Conservation (phyloP, 257 asterid genomes). For the Osmanthus fragrans region DNA sequence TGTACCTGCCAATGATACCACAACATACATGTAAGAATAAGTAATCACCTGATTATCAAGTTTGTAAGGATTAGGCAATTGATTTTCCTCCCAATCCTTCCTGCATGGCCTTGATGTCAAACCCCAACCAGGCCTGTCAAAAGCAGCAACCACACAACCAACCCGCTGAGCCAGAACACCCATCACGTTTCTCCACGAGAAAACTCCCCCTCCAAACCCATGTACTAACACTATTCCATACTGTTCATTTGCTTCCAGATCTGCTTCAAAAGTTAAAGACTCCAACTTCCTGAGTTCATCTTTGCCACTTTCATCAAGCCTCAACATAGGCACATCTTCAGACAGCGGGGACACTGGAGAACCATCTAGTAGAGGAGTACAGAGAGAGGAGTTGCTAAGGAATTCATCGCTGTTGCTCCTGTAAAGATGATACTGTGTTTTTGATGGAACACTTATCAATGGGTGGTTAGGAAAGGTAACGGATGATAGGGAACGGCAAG, state of each 20-base stretch:
- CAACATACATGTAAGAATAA: not conserved
- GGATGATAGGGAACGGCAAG: constrained; percentile 68
- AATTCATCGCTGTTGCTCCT: constrained; percentile 79
- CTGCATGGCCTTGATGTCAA: constrained; percentile 84
- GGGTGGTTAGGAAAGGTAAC: constrained; percentile 55
- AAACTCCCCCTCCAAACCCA: constrained; percentile 97
- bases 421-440: constrained; percentile 56
- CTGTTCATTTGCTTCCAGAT: constrained; percentile 55
- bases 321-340: constrained; percentile 69
- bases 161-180: constrained; percentile 62
- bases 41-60: constrained; percentile 74
- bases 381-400: constrained; percentile 57
- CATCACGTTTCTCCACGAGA: constrained; percentile 94
- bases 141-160: constrained; percentile 87
- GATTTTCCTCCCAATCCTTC: constrained; percentile 87
- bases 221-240: constrained; percentile 88
- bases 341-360: constrained; percentile 73
- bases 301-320: constrained; percentile 57
- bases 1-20: not conserved
- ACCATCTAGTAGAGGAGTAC: constrained; percentile 66
- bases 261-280: constrained; percentile 38
- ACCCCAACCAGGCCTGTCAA: constrained; percentile 99
- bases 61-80: constrained; percentile 76
- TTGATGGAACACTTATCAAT: constrained; percentile 40
- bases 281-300: constrained; percentile 48